Evolutionary conservation across 306 rosid species (phyloP), one percentile per base, ranked within the genome.

Genomic region (Cucumis melo): DNA sequence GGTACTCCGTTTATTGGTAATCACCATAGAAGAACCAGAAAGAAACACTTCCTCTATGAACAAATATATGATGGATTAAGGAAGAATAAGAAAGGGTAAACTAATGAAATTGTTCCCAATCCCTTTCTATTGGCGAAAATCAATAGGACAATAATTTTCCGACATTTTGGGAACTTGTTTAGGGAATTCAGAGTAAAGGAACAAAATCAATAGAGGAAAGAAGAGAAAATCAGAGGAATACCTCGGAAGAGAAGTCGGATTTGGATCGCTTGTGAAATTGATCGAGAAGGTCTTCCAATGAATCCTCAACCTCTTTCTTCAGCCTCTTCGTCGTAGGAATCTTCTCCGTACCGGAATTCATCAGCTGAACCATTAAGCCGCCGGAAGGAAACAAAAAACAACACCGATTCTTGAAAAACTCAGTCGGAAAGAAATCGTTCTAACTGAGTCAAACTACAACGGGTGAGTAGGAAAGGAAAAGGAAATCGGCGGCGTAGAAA

Each of bases 221-320:
- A 13, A 74, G 23, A 50, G 20, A 67, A 15, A 46, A n/a, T n/a
- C 75, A 32, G 24, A 20, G 51, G 3, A 78, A 78, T 44, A 90
- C 98, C 93, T 90, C 61, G 3, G 87, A 23, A 51, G 84, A 42
- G 16, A 81, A 67, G 38, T 80, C 58, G 34, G 84, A 80, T 79
- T 87, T 93, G 78, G 81, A 59, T n/a, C 96, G 97, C 84, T 91
- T 93, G 68, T 70, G 79, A 27, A 86, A 81, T 6, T 93, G 89
- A 9, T 82, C 88, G 62, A 82, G 84, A 17, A 86, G 84, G 34
- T 88, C 92, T 39, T 91, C 92, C 9, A 85, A 80, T 1, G 87
- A 34, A 15, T 93, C 98, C 76, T 88, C 97, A 36, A 87, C 84
- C 87, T 91, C 98, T 80, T 86, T 66, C 83, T 91, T 93, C 80